phyloP scores from a whole-genome alignment of 768 basidiomycete genomes.

The Cystofilobasidium macerans region DNA sequence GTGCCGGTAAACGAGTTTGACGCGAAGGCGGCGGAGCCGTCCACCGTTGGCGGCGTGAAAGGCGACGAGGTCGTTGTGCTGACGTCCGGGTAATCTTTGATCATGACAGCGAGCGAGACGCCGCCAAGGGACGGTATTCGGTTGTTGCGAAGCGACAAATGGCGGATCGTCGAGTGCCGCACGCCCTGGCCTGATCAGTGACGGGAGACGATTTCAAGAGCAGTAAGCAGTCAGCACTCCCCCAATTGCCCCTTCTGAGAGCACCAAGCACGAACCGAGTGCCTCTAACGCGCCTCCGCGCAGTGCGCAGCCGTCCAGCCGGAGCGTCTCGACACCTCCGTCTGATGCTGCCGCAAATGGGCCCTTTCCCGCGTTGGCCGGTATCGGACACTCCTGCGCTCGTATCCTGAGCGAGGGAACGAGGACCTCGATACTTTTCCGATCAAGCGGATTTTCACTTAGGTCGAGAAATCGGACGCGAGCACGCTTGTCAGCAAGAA shows the following conservation, averaged over 20 bases:
- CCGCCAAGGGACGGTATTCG: conserved; percentile 72
- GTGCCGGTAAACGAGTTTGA: too few relatives aligned
- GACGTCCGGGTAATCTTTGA: conserved; percentile 75
- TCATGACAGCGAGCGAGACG: conserved; percentile 88
- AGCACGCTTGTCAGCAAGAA: conserved; percentile 58
- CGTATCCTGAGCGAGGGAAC: conserved; percentile 41
- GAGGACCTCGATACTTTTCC: conserved; percentile 70
- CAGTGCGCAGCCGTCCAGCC: conserved; percentile 75
- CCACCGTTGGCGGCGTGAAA: conserved; percentile 2
- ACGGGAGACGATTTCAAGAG: not conserved
- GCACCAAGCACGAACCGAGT: conserved; percentile 49
- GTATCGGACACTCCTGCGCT: too few relatives aligned
- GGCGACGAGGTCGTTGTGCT: conserved; percentile 33
- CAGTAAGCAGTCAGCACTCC: not conserved
- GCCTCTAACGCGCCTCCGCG: conserved; percentile 64
- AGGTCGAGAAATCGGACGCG: conserved; percentile 77
- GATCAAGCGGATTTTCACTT: conserved; percentile 74
- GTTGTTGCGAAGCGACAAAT: conserved; percentile 84
- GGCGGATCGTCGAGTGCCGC: conserved; percentile 67
- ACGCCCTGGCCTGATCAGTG: conserved; percentile 57
- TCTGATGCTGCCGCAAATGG: not conserved
- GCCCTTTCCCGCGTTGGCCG: not conserved
- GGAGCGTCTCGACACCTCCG: conserved; percentile 54
- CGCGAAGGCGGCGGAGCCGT: not conserved
- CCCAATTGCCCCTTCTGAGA: too few relatives aligned